These are phyloP conservation scores for Phylloporus rhodoxanthus DNA, from an alignment of 768 basidiomycete genomes.

Conservation along the genomic window DNA sequence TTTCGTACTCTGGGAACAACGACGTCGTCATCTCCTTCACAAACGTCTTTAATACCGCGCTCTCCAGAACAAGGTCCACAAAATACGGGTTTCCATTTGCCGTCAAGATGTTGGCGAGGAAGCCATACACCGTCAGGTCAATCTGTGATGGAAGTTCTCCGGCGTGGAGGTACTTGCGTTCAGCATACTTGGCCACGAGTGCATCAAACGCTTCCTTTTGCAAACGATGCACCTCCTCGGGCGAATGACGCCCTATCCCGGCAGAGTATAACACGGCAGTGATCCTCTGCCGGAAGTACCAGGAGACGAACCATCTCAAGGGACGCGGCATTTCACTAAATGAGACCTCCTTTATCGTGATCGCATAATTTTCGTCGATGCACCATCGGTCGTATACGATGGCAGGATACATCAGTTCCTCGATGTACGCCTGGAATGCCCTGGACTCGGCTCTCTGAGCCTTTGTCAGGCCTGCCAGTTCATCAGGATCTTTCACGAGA, in stretches of 20 bases:
- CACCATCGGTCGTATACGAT: conserved; percentile 30
- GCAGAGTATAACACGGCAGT: conserved; percentile 12
- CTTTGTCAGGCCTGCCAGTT: conserved; percentile 20
- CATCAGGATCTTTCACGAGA: conserved; percentile 26
- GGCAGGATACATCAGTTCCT: conserved; percentile 27
- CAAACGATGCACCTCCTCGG: conserved; percentile 27
- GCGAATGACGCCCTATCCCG: conserved; percentile 31
- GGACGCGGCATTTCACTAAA: conserved; percentile 15
- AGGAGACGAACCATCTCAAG: conserved; percentile 19
- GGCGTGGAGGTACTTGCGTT: conserved; percentile 23
- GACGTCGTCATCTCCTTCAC: conserved; percentile 20
- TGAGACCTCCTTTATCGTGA: conserved; percentile 5
- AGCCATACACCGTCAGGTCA: conserved; percentile 27
- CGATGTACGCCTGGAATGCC: conserved; percentile 31
- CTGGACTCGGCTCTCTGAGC: conserved; percentile 30
- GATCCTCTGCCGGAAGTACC: conserved; percentile 20
- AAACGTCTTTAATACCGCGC: conserved; percentile 16
- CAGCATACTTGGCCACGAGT: conserved; percentile 25
- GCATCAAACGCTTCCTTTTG: conserved; percentile 28
- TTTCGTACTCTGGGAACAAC: conserved; percentile 26
- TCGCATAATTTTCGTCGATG: conserved; percentile 23
- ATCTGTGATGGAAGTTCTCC: conserved; percentile 24
- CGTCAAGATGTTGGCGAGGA: conserved; percentile 27
- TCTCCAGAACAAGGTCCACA: conserved; percentile 17
- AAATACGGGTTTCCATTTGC: conserved; percentile 25